These are phyloP conservation scores for Phytophthora idaei DNA, from an alignment of 352 stramenopile genomes.

Conservation along the genomic window DNA sequence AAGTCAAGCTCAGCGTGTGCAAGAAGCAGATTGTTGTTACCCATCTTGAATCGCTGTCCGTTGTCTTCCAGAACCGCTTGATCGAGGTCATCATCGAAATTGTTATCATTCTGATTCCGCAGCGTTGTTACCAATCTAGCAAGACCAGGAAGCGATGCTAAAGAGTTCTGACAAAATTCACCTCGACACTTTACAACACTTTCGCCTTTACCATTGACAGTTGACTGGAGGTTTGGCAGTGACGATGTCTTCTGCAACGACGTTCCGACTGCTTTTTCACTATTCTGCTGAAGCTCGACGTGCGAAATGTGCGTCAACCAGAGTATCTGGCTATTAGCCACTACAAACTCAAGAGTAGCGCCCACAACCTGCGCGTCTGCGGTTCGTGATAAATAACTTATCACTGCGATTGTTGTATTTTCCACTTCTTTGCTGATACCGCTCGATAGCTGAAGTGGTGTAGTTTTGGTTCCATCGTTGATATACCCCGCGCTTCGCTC, in stretches of 20 bases:
- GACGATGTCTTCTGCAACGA: conserved; percentile 37
- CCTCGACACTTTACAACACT: conserved; percentile 54
- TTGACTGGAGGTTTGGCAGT: conserved; percentile 48
- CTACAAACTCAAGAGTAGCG: conserved; percentile 44
- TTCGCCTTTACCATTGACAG: conserved; percentile 4
- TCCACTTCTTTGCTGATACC: conserved; percentile 38
- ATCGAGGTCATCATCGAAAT: conserved; percentile 12
- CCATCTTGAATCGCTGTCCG: conserved; percentile 68
- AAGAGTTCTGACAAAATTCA: conserved; percentile 61
- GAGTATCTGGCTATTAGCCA: conserved; percentile 35
- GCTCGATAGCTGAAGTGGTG: conserved; percentile 9
- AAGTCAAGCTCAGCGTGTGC: conserved; percentile 66
- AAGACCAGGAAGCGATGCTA: conserved; percentile 47
- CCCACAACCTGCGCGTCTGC: conserved; percentile 22
- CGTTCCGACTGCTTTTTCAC: neutral
- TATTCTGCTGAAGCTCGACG: conserved; percentile 16
- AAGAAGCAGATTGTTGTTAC: conserved; percentile 77
- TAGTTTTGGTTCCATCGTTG: neutral
- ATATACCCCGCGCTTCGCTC: conserved; percentile 21
- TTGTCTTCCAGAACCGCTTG: conserved; percentile 39
- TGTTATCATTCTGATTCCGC: conserved; percentile 11
- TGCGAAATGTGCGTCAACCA: conserved; percentile 49
- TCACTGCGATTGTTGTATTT: conserved; percentile 19
- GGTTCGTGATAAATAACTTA: conserved; percentile 29
- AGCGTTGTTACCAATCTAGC: conserved; percentile 13